Base-by-base conservation (phyloP, 2,329 filamentous ascomycete genomes). In the Ascochyta lentis region DNA sequence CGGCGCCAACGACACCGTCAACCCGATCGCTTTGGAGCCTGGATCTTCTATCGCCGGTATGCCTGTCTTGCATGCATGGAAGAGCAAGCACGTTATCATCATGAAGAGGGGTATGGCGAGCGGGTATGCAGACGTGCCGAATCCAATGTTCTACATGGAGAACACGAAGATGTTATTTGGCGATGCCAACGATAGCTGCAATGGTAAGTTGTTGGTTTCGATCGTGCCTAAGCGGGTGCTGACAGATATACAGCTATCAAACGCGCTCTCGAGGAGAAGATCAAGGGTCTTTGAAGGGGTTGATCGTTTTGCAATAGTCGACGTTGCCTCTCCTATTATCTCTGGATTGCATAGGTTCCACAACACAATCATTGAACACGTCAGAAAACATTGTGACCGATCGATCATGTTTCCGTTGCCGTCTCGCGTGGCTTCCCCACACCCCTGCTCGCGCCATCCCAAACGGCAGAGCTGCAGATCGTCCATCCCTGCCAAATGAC, bases 21-120 rank as follows among this genome's bases (percentile, higher is more conserved):
- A 96, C 69, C 92, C 92, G 0, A 94, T 94, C 66, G 91, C 92
- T 0, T 78, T 96, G 61, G 91, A 96, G 72, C 88, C 89, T 5
- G 90, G 90, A 29, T 91, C 88, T 56, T 84, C 91, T 0, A 96
- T 96, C 64, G 92, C 92, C 1, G 92, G 92, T 1, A 96, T 96
- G 92, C 92, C 92, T 0, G 92, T 96, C 22, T 79, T 96, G 64
- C 90, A 96, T 61, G 92, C 90, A 6, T 96, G 92, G 90, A 96
- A 96, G 86, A 92, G 89, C 69, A 96, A 96, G 81, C 88, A 94
- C 71, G 91, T 95, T 1, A 85, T 96, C 49, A 89, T 96, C 10
- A 96, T 96, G 92, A 96, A 96, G 84, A 82, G 92, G 56, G 89
- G 92, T 46, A 88, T 96, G 89, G 89, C 89, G 5, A 93, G 89